phyloP scores from a whole-genome alignment of 2,329 filamentous ascomycete species.

The Phaeosphaeria sp. region DNA sequence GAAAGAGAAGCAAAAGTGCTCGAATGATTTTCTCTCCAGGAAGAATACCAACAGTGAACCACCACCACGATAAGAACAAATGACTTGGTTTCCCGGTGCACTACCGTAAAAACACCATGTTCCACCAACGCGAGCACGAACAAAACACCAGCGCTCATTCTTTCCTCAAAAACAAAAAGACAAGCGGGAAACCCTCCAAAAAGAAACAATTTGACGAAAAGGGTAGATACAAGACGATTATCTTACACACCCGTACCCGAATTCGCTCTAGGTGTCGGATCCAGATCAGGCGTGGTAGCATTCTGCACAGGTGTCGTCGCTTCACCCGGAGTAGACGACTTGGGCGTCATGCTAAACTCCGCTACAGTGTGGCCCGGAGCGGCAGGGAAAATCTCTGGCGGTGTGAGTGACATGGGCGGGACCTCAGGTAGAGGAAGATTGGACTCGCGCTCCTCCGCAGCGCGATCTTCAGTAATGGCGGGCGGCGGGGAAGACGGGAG shows the following conservation, averaged over 20 bases:
- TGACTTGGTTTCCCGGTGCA: slow-evolving; percentile 39
- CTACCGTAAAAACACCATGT: slow-evolving; percentile 41
- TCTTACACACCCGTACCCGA: slow-evolving; percentile 11
- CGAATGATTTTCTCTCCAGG: too few relatives aligned
- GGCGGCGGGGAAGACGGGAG: slow-evolving; percentile 48
- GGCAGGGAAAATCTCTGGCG: slow-evolving; percentile 58
- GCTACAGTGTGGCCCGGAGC: slow-evolving; percentile 46
- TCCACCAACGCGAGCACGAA: background rate
- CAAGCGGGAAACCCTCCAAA: slow-evolving; percentile 1
- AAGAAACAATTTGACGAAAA: slow-evolving; percentile 11
- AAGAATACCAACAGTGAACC: background rate
- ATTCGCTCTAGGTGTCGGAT: slow-evolving; percentile 50
- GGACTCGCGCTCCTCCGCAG: slow-evolving; percentile 41
- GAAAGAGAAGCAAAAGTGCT: background rate
- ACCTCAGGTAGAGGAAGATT: slow-evolving; percentile 30
- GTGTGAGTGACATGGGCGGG: slow-evolving; percentile 52
- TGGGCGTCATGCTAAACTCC: slow-evolving; percentile 51
- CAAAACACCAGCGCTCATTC: background rate
- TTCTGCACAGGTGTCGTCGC: slow-evolving; percentile 47
- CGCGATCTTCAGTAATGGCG: slow-evolving; percentile 50
- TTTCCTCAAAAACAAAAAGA: background rate
- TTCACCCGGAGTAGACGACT: slow-evolving; percentile 34
- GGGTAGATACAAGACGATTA: slow-evolving; percentile 4
- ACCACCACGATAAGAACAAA: background rate
- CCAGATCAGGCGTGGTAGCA: slow-evolving; percentile 51